Evolutionary conservation across 2,329 filamentous ascomycete genomes (phyloP), one percentile per base, ranked within the genome.

Genomic region (Malbranchea zuffiana): DNA sequence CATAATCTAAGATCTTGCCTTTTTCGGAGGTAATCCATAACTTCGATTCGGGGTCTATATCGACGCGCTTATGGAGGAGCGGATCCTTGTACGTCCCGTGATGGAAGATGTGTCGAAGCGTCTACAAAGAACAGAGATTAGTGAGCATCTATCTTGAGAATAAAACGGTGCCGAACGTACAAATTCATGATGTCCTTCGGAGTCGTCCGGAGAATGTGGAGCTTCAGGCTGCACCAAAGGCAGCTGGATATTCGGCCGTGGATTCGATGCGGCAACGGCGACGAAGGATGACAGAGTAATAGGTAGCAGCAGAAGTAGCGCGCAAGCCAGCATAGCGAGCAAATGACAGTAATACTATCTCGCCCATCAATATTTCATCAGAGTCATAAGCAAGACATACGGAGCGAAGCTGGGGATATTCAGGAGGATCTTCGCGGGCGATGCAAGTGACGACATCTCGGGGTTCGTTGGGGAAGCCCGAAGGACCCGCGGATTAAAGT

Each of bases 91-190:
- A 74, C 26, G 84, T 82, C 41, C 88, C 88, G 62, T 94, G 87
- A 57, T 95, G 87, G 62, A 84, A 90, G 52, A 96, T 79, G 61
- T 98, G 88, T 50, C 85, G 79, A 39, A 98, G 73, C 5, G 53
- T 51, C 60, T 61, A 43, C 25, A 28, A 31, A 23, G n/a, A 30
- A 19, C 10, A 20, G 16, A 30, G 18, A 20, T 26, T 23, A 23
- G 25, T 27, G 7, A 35, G 23, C 19, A 12, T 16, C 10, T n/a
- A 8, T 23, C 17, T 23, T 15, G 2, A 31, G 17, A 29, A 10
- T 24, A 29, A 8, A 20, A 6, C 11, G 11, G 7, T 12, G 5
- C 29, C 12, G 6, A 23, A 43, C 52, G 42, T 52, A 62, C 59
- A 53, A 63, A 63, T 35, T 62, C 53, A 50, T 58, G 52, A 12